Conservation (phyloP, 164 flowering plant genomes). For the Magnolia kwangsiensis region DNA sequence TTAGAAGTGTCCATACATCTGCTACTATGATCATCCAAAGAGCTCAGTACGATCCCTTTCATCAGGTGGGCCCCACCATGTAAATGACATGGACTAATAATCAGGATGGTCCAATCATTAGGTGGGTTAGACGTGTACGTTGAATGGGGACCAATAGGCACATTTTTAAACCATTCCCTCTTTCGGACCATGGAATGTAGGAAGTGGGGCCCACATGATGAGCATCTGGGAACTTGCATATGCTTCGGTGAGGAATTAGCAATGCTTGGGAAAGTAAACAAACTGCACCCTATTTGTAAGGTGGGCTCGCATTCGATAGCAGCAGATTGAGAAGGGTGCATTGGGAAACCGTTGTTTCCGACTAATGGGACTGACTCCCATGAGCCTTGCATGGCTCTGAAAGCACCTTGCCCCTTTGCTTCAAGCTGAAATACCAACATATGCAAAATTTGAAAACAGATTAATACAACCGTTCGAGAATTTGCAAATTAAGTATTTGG, state of each 20-base stretch:
- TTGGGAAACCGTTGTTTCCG: slow-evolving; percentile 34
- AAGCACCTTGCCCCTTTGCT: slow-evolving; percentile 42
- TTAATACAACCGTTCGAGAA: background rate
- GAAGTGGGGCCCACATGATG: background rate
- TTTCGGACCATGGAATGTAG: background rate
- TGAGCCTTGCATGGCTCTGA: slow-evolving; percentile 35
- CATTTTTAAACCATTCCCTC: background rate
- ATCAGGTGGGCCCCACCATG: background rate
- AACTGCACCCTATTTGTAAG: slow-evolving; percentile 66
- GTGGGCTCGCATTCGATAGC: slow-evolving; percentile 53
- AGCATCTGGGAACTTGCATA: background rate
- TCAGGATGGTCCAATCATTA: no score
- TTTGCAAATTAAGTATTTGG: background rate
- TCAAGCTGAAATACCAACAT: slow-evolving; percentile 39
- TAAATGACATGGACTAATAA: background rate
- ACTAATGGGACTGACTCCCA: slow-evolving; percentile 46
- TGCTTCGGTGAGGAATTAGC: background rate
- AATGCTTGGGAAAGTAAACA: background rate
- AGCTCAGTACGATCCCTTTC: background rate
- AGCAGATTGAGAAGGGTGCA: slow-evolving; percentile 39
- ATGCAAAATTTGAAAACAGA: background rate
- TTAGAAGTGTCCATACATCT: background rate
- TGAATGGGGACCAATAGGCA: background rate
- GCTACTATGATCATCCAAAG: background rate
- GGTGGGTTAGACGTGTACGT: no score